Evolutionary conservation across 2,329 filamentous ascomycete species (phyloP).

Genomic region (Alternaria solani): DNA sequence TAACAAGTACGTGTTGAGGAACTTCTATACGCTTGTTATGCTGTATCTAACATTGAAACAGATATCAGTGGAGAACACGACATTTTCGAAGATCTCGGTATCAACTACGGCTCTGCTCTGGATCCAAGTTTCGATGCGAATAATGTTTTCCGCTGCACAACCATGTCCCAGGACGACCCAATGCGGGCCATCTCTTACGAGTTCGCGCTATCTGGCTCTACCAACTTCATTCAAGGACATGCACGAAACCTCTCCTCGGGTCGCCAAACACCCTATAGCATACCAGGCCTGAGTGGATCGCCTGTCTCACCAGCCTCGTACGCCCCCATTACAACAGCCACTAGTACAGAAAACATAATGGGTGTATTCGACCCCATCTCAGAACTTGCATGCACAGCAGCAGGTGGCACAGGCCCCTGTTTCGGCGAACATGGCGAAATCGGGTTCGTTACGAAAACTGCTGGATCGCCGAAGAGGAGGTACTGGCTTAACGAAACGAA

Average conservation of each 20-base stretch:
- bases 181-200: constrained; percentile 31
- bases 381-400: constrained; percentile 27
- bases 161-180: constrained; percentile 20
- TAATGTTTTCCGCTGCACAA: constrained; percentile 30
- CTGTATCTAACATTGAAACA: constrained; percentile 1
- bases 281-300: constrained; percentile 30
- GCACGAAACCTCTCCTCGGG: constrained; percentile 23
- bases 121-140: constrained; percentile 43
- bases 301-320: constrained; percentile 23
- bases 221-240: constrained; percentile 20
- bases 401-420: constrained; percentile 24
- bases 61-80: constrained; percentile 32
- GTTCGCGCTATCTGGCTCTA: constrained; percentile 38
- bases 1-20: constrained; percentile 11
- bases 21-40: background rate
- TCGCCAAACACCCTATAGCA: constrained; percentile 23
- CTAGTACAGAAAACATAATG: constrained; percentile 11
- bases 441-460: constrained; percentile 19
- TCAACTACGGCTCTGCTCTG: constrained; percentile 29
- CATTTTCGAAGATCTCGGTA: constrained; percentile 46
- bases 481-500: constrained; percentile 18
- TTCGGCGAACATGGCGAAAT: constrained; percentile 36
- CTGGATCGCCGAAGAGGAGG: constrained; percentile 13
- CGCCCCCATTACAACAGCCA: constrained; percentile 19
- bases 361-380: constrained; percentile 28